These are phyloP conservation scores for Cryptosporidium canis DNA, from an alignment of 169 alveolate species.

Conservation along the genomic window DNA sequence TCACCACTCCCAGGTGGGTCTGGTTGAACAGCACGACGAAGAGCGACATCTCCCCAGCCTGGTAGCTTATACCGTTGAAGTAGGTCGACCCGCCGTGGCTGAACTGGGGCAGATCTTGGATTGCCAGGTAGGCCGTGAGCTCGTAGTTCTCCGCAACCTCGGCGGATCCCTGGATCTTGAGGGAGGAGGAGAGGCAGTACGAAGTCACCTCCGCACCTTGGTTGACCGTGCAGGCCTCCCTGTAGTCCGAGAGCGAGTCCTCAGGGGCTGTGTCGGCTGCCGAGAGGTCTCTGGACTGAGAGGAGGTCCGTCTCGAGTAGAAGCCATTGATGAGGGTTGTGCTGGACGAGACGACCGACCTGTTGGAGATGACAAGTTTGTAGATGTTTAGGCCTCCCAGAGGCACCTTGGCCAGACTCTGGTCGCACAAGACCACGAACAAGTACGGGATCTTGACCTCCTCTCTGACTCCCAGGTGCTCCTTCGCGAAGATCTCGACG, in stretches of 20 bases:
- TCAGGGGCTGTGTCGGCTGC: neutral
- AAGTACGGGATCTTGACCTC: constrained; percentile 30
- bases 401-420: constrained; percentile 12
- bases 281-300: neutral
- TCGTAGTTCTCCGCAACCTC: constrained; percentile 1
- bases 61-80: constrained; percentile 24
- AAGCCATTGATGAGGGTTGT: constrained; percentile 46
- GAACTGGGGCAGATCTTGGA: neutral
- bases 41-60: neutral
- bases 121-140: constrained; percentile 10
- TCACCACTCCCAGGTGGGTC: constrained; percentile 33
- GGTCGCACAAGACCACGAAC: constrained; percentile 7
- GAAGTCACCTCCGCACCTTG: neutral
- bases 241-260: neutral
- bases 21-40: constrained; percentile 36
- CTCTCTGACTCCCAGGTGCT: neutral
- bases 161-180: neutral
- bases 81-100: neutral
- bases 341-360: neutral
- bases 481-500: neutral
- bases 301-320: neutral
- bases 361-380: neutral
- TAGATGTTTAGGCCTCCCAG: constrained; percentile 38
- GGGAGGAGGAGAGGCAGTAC: constrained; percentile 41
- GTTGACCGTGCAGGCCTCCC: neutral